Conservation (phyloP, 2,329 filamentous ascomycete genomes). For the Penicillium hesseltinei region DNA sequence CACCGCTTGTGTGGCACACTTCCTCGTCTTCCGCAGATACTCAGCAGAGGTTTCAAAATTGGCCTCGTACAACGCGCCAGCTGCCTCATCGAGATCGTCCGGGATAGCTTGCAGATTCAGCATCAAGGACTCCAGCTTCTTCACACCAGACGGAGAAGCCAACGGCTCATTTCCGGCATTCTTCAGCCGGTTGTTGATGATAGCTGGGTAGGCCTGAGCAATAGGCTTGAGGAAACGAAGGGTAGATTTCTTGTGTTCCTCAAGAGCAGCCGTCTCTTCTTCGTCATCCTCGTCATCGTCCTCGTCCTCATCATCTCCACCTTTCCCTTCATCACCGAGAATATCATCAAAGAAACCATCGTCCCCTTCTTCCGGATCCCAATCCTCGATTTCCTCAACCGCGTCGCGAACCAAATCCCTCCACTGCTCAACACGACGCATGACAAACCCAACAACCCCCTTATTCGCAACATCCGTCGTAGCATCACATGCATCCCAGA, state of each 20-base stretch:
- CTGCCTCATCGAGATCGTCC: slow-evolving; percentile 46
- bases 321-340: slow-evolving; percentile 31
- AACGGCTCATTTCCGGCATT: slow-evolving; percentile 26
- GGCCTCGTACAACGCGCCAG: slow-evolving; percentile 46
- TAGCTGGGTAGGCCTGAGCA: slow-evolving; percentile 45
- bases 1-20: slow-evolving; percentile 62
- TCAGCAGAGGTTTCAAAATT: slow-evolving; percentile 35
- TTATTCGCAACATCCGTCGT: slow-evolving; percentile 62
- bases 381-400: slow-evolving; percentile 81
- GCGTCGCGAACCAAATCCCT: slow-evolving; percentile 76
- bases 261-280: slow-evolving; percentile 35
- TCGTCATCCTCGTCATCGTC: slow-evolving; percentile 24
- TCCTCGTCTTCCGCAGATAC: slow-evolving; percentile 34
- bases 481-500: slow-evolving; percentile 82
- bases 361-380: slow-evolving; percentile 70
- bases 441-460: slow-evolving; percentile 69
- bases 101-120: slow-evolving; percentile 38
- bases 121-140: slow-evolving; percentile 38
- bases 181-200: slow-evolving; percentile 43
- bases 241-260: slow-evolving; percentile 42
- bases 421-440: slow-evolving; percentile 70
- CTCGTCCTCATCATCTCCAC: slow-evolving; percentile 17
- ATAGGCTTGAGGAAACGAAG: slow-evolving; percentile 46
- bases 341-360: slow-evolving; percentile 53
- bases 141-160: slow-evolving; percentile 19